Base-by-base conservation (phyloP, 306 rosid species). In the Aeschynomene evenia region DNA sequence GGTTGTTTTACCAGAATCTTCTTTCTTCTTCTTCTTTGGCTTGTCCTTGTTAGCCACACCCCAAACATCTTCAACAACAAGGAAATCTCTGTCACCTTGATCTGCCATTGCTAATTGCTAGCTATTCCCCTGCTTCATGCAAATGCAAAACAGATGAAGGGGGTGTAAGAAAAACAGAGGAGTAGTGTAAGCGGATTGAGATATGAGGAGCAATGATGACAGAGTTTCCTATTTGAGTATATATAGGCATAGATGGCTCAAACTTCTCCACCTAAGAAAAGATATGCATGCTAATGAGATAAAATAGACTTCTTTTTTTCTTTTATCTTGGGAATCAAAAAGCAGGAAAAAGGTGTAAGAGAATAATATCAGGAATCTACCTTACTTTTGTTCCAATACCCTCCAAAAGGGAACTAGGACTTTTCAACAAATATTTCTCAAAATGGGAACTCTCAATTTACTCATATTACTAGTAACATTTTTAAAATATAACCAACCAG, bases 361-460 rank as follows among this genome's bases (percentile, higher is more conserved):
- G 85, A 84, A 89, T 79, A 85, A 84, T 79, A 82, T 77, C 83
- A 85, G 86, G 95, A 87, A 92, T 83, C 87, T 87, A 78, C 86
- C 91, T 89, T 65, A 75, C 84, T 82, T 75, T 78, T 71, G 73
- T 79, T 75, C 55, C 70, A 58, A 72, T 72, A 63, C 74, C 80
- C 82, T 77, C 79, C 81, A 50, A 86, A 40, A 61, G 70, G 66
- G 63, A 72, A 66, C 33, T 36, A 42, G 21, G 42, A 54, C 66
- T 49, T 81, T 62, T 77, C 52, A 13, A 3, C 36, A 16, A 75
- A 76, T 53, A 56, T 59, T 67, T 58, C 80, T 80, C 71, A 78
- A 87, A 83, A 56, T 53, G 79, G 79, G 80, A 71, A 68, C 43
- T n/a, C n/a, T n/a, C n/a, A n/a, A n/a, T n/a, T n/a, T n/a, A n/a